A percentile compares a stretch with the other conserved stretches of the same genome.
These are phyloP conservation scores for Canavalia gladiata DNA, from an alignment of 306 rosid species.

Conservation along the genomic window DNA sequence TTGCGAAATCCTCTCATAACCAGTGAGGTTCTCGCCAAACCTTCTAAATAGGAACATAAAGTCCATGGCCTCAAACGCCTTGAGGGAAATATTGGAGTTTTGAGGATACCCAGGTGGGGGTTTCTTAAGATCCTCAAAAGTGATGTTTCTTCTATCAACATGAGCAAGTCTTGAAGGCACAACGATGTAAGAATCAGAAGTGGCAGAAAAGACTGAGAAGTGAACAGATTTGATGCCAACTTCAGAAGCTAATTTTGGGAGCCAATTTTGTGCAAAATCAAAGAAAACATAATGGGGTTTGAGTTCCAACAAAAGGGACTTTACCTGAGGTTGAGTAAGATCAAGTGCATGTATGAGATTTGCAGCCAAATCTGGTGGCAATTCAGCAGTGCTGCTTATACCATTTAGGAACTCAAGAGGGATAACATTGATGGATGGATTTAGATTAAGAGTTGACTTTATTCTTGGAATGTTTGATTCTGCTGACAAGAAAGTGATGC, in stretches of 20 bases:
- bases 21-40: conserved; percentile 44
- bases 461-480: conserved; percentile 48
- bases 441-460: conserved; percentile 49
- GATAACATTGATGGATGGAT: conserved; percentile 43
- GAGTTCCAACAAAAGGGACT: conserved; percentile 51
- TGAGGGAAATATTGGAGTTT: conserved; percentile 39
- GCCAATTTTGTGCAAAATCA: conserved; percentile 69
- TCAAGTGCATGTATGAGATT: conserved; percentile 52
- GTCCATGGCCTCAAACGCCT: conserved; percentile 52
- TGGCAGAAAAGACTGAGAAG: conserved; percentile 53
- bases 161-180: conserved; percentile 48
- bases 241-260: conserved; percentile 61
- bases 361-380: conserved; percentile 43
- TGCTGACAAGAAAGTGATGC: conserved; percentile 59
- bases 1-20: conserved; percentile 47
- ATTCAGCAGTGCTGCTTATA: conserved; percentile 49
- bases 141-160: conserved; percentile 33
- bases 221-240: conserved; percentile 55
- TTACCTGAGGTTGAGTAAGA: conserved; percentile 53
- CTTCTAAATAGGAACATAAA: conserved; percentile 48
- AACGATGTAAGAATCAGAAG: conserved; percentile 48
- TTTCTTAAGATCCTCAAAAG: conserved; percentile 48
- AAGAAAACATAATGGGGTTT: conserved; percentile 60
- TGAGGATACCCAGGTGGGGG: conserved; percentile 57
- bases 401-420: conserved; percentile 52